A percentile compares a stretch with the other conserved stretches of the same genome.
phyloP scores from a whole-genome alignment of 495 filamentous ascomycete species.

The Penicillium roqueforti region DNA sequence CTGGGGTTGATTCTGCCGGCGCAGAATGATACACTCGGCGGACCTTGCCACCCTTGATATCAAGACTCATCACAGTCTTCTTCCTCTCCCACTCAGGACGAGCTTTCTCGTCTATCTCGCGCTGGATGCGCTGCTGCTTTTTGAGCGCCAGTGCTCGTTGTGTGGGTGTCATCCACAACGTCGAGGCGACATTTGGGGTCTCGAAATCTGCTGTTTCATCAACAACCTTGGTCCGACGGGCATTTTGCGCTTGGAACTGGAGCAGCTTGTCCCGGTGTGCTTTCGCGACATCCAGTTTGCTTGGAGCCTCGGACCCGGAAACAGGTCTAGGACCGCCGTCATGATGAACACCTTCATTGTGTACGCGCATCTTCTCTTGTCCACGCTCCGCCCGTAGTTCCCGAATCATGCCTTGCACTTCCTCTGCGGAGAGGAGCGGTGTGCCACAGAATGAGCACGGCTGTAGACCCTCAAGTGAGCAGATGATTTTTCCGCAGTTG shows the following conservation, averaged over 20 bases:
- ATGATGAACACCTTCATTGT: slow-evolving; percentile 67
- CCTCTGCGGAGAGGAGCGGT: slow-evolving; percentile 63
- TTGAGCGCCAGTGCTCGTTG: slow-evolving; percentile 86
- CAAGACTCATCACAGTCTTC: slow-evolving; percentile 79
- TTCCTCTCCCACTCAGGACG: slow-evolving; percentile 93
- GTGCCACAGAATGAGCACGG: slow-evolving; percentile 89
- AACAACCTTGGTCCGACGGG: slow-evolving; percentile 77
- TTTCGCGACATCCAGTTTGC: slow-evolving; percentile 42
- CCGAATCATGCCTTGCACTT: slow-evolving; percentile 81
- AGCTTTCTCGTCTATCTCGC: slow-evolving; percentile 87
- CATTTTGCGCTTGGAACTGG: slow-evolving; percentile 82
- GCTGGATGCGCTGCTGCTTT: slow-evolving; percentile 79
- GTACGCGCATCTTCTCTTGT: slow-evolving; percentile 73
- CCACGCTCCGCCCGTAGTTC: slow-evolving; percentile 82
- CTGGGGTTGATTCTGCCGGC: slow-evolving; percentile 23
- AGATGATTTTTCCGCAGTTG: slow-evolving; percentile 94
- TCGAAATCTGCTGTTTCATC: slow-evolving; percentile 96
- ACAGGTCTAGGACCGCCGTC: slow-evolving; percentile 36
- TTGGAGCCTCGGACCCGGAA: slow-evolving; percentile 45
- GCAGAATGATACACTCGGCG: slow-evolving; percentile 63
- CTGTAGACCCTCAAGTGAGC: slow-evolving; percentile 87
- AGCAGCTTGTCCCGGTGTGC: slow-evolving; percentile 82
- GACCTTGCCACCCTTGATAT: slow-evolving; percentile 72
- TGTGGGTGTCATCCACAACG: slow-evolving; percentile 82
- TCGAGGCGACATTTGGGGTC: slow-evolving; percentile 59